phyloP scores from a whole-genome alignment of 352 stramenopile species.

The Phytophthora agathidicida region DNA sequence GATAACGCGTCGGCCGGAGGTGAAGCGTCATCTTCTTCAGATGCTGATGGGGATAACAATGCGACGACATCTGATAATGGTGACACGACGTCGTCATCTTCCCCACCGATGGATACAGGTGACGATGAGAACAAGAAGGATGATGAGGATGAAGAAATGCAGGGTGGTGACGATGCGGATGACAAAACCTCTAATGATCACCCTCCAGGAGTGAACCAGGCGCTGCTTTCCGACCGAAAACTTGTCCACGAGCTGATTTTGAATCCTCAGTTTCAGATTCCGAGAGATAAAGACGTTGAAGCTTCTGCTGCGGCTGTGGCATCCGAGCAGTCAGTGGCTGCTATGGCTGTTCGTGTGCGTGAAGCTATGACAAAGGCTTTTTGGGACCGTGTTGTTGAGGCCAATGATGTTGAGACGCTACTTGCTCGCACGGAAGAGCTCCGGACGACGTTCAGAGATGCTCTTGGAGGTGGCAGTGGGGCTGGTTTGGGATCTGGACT shows the following conservation, averaged over 20 bases:
- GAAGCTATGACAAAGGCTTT: conserved; percentile 69
- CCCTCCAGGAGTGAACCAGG: conserved; percentile 39
- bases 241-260: conserved; percentile 79
- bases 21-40: neutral
- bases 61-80: conserved; percentile 8
- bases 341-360: conserved; percentile 47
- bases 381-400: conserved; percentile 62
- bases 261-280: conserved; percentile 66
- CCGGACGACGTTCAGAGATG: conserved; percentile 43
- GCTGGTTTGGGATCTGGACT: conserved; percentile 22
- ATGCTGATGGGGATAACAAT: conserved; percentile 3
- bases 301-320: conserved; percentile 17
- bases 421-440: conserved; percentile 62
- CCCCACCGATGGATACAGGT: conserved; percentile 10
- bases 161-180: conserved; percentile 10
- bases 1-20: neutral
- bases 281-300: conserved; percentile 33
- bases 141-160: conserved; percentile 32
- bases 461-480: conserved; percentile 31
- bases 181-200: neutral
- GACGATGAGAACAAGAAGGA: conserved; percentile 27
- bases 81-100: conserved; percentile 6
- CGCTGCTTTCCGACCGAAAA: conserved; percentile 61
- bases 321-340: conserved; percentile 22
- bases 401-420: conserved; percentile 56